These are phyloP conservation scores for Xylariales sp. DNA, from an alignment of 2,329 filamentous ascomycete species.

Conservation along the genomic window DNA sequence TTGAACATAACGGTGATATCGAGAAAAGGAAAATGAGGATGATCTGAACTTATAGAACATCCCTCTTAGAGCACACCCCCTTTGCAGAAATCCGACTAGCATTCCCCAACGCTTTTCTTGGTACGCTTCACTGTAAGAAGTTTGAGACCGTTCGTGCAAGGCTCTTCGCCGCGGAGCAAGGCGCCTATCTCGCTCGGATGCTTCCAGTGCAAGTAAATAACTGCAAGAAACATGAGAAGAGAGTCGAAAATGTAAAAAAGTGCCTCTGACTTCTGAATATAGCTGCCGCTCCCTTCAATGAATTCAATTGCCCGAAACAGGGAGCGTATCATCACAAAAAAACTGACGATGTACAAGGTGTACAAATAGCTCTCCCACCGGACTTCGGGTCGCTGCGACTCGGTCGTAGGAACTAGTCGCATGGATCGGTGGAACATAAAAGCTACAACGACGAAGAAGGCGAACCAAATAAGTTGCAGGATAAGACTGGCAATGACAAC, in stretches of 20 bases:
- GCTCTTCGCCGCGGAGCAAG: background rate
- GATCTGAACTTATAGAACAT: too few relatives aligned
- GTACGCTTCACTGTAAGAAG: background rate
- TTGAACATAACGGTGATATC: too few relatives aligned
- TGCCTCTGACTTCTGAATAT: background rate
- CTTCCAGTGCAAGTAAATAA: slow-evolving; percentile 4
- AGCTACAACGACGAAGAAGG: background rate
- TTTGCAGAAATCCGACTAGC: too few relatives aligned
- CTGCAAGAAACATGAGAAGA: slow-evolving; percentile 3
- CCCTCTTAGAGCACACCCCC: too few relatives aligned
- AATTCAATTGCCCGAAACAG: background rate
- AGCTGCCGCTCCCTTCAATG: background rate
- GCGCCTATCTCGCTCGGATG: slow-evolving; percentile 4
- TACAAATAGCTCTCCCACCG: background rate
- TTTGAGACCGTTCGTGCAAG: background rate
- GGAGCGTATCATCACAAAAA: background rate
- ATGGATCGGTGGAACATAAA: background rate
- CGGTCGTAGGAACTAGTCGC: background rate
- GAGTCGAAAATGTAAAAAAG: slow-evolving; percentile 1
- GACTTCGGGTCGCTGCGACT: background rate
- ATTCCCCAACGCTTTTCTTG: background rate
- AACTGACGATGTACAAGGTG: background rate
- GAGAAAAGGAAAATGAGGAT: too few relatives aligned
- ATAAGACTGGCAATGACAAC: background rate
- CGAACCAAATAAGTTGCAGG: slow-evolving; percentile 1